Percentiles rank a stretch among this genome's conserved stretches.
These are phyloP conservation scores for Kodamaea fungicola DNA, from an alignment of 1,139 yeast species.

Conservation along the genomic window DNA sequence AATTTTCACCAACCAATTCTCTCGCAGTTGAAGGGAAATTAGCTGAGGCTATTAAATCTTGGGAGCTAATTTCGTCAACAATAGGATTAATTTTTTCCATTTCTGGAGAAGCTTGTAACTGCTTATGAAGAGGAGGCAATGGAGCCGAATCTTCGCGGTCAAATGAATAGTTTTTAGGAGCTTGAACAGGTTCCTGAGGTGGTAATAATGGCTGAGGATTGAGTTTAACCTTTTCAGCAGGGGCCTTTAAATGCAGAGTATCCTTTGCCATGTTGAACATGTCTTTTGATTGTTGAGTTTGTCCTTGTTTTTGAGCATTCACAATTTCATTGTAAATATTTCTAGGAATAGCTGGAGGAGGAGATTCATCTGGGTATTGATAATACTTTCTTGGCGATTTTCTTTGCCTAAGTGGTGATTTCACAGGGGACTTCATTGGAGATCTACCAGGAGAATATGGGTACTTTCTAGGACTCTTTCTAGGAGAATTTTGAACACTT, in stretches of 20 bases:
- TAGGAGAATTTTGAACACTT: slow-evolving; percentile 34
- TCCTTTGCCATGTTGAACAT: slow-evolving; percentile 4
- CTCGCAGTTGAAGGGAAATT: slow-evolving; percentile 13
- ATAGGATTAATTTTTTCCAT: slow-evolving; percentile 19
- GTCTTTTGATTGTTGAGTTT: slow-evolving; percentile 27
- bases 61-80: slow-evolving; percentile 21
- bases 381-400: slow-evolving; percentile 16
- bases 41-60: slow-evolving; percentile 30
- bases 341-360: slow-evolving; percentile 39
- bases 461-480: slow-evolving; percentile 20
- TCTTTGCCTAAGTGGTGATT: slow-evolving; percentile 7
- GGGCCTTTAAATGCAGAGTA: slow-evolving; percentile 1
- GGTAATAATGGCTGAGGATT: slow-evolving; percentile 9
- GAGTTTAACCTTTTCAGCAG: slow-evolving; percentile 3
- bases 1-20: slow-evolving; percentile 1
- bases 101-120: slow-evolving; percentile 11
- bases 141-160: slow-evolving; percentile 3
- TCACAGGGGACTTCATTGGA: slow-evolving; percentile 16
- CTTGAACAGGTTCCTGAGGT: slow-evolving; percentile 8
- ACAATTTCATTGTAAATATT: slow-evolving; percentile 47
- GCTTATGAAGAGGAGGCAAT: slow-evolving; percentile 9
- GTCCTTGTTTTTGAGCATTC: slow-evolving; percentile 31
- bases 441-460: slow-evolving; percentile 22
- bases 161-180: background rate
- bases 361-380: slow-evolving; percentile 23